Evolutionary conservation across 768 basidiomycete species (phyloP).

Genomic region (Coprinellus aureogranulatus): DNA sequence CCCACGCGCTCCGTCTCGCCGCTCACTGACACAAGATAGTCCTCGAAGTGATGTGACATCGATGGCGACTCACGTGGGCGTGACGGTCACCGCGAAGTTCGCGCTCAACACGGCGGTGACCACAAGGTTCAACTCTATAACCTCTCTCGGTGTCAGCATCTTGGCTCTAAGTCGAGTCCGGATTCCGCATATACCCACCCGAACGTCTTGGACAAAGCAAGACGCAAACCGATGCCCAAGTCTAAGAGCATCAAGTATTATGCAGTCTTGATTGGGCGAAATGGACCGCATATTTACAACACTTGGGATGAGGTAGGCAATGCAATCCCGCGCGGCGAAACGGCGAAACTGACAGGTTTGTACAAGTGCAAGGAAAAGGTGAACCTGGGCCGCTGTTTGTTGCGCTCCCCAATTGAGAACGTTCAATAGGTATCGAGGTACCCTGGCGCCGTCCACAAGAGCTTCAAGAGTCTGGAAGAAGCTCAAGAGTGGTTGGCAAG

Average conservation of each 20-base stretch:
- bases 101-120: too few relatives aligned
- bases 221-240: conserved; percentile 24
- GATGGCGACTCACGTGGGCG: too few relatives aligned
- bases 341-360: background rate
- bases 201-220: background rate
- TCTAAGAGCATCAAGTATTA: conserved; percentile 47
- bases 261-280: conserved; percentile 56
- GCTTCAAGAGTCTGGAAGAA: conserved; percentile 41
- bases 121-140: too few relatives aligned
- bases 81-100: too few relatives aligned
- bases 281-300: conserved; percentile 55
- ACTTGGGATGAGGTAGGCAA: conserved; percentile 57
- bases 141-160: too few relatives aligned
- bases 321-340: too few relatives aligned
- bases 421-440: conserved; percentile 47
- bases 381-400: background rate
- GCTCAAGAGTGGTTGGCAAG: conserved; percentile 54
- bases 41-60: too few relatives aligned
- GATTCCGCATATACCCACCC: background rate
- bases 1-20: too few relatives aligned
- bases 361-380: conserved; percentile 49
- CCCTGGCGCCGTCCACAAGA: conserved; percentile 51
- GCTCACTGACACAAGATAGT: too few relatives aligned
- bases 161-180: too few relatives aligned
- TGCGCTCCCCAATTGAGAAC: background rate